Percentiles rank a stretch among this genome's conserved stretches.
phyloP scores from a whole-genome alignment of 805 yeast genomes.

The Candida morakotiae region DNA sequence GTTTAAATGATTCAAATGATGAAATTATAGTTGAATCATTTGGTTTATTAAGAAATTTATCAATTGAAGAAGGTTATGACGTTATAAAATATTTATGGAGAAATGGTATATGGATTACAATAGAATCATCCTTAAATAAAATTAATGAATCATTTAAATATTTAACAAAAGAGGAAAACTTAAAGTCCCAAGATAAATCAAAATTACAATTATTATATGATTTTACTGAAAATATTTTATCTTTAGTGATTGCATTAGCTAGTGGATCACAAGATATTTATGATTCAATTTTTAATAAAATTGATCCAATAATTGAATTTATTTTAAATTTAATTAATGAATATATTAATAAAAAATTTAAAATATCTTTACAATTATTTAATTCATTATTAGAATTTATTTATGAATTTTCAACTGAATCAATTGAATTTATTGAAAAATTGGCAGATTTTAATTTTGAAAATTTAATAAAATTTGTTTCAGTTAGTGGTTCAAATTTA shows the following conservation, averaged over 20 bases:
- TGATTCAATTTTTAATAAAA: conserved; percentile 42
- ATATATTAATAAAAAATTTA: conserved; percentile 4
- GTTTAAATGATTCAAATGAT: conserved; percentile 60
- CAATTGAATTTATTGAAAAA: conserved; percentile 46
- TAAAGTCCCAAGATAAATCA: conserved; percentile 32
- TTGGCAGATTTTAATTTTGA: conserved; percentile 16
- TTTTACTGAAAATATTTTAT: conserved; percentile 67
- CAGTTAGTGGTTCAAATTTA: conserved; percentile 12
- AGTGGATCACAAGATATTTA: conserved; percentile 53
- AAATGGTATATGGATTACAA: conserved; percentile 64
- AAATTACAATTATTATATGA: conserved; percentile 53
- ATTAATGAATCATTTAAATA: conserved; percentile 46
- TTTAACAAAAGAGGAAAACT: conserved; percentile 22
- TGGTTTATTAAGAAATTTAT: conserved; percentile 76
- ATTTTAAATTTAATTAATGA: conserved; percentile 30
- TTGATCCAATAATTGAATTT: conserved; percentile 36
- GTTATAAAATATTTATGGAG: conserved; percentile 74
- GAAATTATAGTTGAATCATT: conserved; percentile 78
- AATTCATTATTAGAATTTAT: conserved; percentile 54
- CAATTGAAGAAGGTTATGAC: conserved; percentile 85
- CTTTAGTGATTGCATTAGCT: conserved; percentile 63
- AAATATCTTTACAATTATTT: conserved; percentile 40
- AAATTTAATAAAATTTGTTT: conserved; percentile 4
- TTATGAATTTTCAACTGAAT: conserved; percentile 59
- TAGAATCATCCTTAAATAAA: conserved; percentile 50